Evolutionary conservation across 2,329 filamentous ascomycete genomes (phyloP), one percentile per base, ranked within the genome.

Genomic region (Cladosporium halotolerans): DNA sequence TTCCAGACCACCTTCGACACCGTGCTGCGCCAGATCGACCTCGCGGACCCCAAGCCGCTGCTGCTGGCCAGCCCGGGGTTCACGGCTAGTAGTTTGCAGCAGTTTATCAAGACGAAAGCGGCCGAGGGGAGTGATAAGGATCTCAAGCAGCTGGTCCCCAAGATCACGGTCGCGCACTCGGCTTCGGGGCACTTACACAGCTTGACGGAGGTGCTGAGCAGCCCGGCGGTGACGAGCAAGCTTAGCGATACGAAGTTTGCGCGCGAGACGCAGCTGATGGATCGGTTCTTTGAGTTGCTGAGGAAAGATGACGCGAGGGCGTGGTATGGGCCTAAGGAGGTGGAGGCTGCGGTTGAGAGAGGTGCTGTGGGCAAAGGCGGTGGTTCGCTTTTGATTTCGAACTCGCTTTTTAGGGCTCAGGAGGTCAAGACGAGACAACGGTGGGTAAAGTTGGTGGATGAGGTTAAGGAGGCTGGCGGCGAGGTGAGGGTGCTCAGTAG

Each of bases 1-100:
- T 96, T 84, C 72, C 81, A 86, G 31, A 86, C 85, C 56, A 85
- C 83, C 0, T 77, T 95, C 34, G 79, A 86, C 34, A 89, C 88
- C 0, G 77, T 97, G 10, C 73, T 88, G 2, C 81, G 89, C 23
- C 85, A 88, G 55, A 79, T 96, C 64, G 89, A 96, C 66, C 85
- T 95, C 58, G 72, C 75, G 13, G 74, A 78, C 48, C 79, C 83
- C 14, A 79, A 85, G 13, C 89, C 91, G 0, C 73, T 97, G 10
- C 76, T 99, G 16, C 76, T 99, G 2, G 93, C 92, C 1, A 91
- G 87, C 56, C 92, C 93, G 0, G 93, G 92, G 0, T 99, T 95
- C 68, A 83, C 88, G 6, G 92, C 92, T 0, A 74, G 80, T 2
- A 84, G 85, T 16, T 96, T 99, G 67, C 84, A 88, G 52, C 82